phyloP scores from a whole-genome alignment of 75 land plant species.

The Pinus taeda region DNA sequence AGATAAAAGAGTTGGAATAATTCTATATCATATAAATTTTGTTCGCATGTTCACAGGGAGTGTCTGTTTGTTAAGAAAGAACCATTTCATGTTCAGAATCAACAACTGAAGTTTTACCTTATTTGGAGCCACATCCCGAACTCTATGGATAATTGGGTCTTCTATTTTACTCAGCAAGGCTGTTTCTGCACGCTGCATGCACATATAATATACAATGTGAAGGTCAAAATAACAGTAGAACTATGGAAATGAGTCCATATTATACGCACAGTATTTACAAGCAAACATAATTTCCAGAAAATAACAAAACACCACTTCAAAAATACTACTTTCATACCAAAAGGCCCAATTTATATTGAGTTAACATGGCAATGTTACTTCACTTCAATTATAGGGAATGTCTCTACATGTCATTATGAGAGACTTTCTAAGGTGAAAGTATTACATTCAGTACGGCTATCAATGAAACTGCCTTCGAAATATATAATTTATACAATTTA shows the following conservation, averaged over 20 bases:
- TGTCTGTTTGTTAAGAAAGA: not conserved
- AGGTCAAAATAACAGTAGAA: not conserved
- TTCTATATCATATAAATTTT: not conserved
- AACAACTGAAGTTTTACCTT: conserved; percentile 35
- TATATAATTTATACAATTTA: too few relatives aligned
- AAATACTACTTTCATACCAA: too few relatives aligned
- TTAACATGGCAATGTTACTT: too few relatives aligned
- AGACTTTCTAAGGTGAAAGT: too few relatives aligned
- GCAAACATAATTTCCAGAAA: too few relatives aligned
- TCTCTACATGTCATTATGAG: too few relatives aligned
- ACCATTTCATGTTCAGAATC: not conserved
- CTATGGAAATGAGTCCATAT: not conserved
- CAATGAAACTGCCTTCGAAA: too few relatives aligned
- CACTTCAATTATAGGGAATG: too few relatives aligned
- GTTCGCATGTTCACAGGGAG: not conserved
- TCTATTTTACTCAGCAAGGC: conserved; percentile 34
- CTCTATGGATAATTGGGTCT: conserved; percentile 49
- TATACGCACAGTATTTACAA: too few relatives aligned
- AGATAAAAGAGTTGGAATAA: not conserved
- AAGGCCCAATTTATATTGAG: too few relatives aligned
- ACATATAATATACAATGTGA: not conserved
- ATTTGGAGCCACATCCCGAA: conserved; percentile 81
- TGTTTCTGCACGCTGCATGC: conserved; percentile 47
- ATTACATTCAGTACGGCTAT: too few relatives aligned
- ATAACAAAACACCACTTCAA: too few relatives aligned